phyloP scores from a whole-genome alignment of 148 eudicot genomes.

The Euryodendron excelsum region DNA sequence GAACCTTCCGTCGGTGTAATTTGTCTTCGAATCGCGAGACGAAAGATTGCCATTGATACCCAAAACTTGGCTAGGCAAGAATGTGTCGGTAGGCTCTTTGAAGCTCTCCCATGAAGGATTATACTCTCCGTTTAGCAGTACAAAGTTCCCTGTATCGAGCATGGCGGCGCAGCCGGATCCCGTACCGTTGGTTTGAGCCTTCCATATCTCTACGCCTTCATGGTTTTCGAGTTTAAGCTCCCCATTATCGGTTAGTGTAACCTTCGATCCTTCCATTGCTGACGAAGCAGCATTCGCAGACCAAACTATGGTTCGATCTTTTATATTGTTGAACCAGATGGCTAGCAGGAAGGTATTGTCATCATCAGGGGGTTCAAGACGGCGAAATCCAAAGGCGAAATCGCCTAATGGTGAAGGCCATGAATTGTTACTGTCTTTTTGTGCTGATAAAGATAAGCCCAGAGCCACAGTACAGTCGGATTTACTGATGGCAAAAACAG shows the following conservation, averaged over 20 bases:
- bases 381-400: no score
- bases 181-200: background rate
- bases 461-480: background rate
- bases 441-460: background rate
- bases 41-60: slow-evolving; percentile 15
- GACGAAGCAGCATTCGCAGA: no score
- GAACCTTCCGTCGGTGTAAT: slow-evolving; percentile 30
- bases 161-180: no score
- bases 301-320: background rate
- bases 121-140: background rate
- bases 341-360: background rate
- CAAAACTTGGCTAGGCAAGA: slow-evolving; percentile 29
- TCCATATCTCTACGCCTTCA: background rate
- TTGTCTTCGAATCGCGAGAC: slow-evolving; percentile 20
- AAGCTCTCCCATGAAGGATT: slow-evolving; percentile 26
- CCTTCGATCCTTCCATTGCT: background rate
- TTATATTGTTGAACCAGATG: background rate
- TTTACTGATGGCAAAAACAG: background rate
- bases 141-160: no score
- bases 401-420: background rate
- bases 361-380: background rate
- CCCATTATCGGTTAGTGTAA: background rate
- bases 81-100: slow-evolving; percentile 27
- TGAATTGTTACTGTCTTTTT: background rate
- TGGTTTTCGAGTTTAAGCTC: background rate